Conservation (phyloP, 2,329 filamentous ascomycete genomes). For the Colletotrichum caudatum region DNA sequence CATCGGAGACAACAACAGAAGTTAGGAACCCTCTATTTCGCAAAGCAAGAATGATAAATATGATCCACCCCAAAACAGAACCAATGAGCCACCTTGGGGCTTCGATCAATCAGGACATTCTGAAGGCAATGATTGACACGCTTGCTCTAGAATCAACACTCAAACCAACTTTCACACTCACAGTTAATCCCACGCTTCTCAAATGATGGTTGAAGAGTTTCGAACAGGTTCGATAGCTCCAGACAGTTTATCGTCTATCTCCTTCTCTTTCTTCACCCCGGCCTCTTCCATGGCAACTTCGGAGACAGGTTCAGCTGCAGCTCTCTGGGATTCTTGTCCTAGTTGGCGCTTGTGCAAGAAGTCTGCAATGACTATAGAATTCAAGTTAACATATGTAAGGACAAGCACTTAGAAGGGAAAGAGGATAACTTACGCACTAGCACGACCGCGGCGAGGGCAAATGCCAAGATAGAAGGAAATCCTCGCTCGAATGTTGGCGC, state of each 20-base stretch:
- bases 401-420: accelerated
- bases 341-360: conserved; percentile 22
- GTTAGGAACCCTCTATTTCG: not conserved
- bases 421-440: conserved; percentile 25
- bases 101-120: accelerated
- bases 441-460: conserved; percentile 17
- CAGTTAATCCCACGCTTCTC: not conserved
- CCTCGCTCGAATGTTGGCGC: conserved; percentile 46
- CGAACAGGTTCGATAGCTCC: conserved; percentile 4
- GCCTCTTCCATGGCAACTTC: not conserved
- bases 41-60: not conserved
- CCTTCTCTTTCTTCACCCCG: not conserved
- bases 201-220: conserved; percentile 24
- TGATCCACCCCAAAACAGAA: not conserved
- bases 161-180: not conserved
- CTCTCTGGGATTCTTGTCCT: not conserved
- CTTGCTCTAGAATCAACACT: not conserved
- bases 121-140: not conserved
- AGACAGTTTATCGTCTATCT: not conserved
- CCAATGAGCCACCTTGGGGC: not conserved
- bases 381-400: not conserved
- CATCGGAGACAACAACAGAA: too few relatives aligned
- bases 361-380: conserved; percentile 7
- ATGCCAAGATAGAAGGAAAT: conserved; percentile 13
- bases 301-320: not conserved